phyloP scores from a whole-genome alignment of 805 yeast species.

The Wickerhamiella hasegawae region DNA sequence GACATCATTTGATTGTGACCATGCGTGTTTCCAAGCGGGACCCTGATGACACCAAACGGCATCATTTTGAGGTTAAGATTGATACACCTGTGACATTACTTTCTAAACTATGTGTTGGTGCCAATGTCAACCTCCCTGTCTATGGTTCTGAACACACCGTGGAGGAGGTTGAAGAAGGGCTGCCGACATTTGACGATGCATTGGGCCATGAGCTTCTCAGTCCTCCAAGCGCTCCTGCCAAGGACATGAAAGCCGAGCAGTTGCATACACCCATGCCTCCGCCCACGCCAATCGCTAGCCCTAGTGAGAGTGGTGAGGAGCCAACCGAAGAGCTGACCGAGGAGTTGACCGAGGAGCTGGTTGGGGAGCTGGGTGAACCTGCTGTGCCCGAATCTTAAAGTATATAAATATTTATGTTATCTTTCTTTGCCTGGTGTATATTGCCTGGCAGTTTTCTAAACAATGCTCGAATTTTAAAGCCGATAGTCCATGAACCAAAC shows the following conservation, averaged over 20 bases:
- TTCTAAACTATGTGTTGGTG: conserved; percentile 17
- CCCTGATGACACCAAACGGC: conserved; percentile 6
- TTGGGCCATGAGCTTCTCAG: conserved; percentile 14
- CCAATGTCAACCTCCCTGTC: conserved; percentile 18
- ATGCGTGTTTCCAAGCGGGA: conserved; percentile 13
- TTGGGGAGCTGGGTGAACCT: too few relatives aligned
- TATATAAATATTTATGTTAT: too few relatives aligned
- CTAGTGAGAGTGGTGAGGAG: too few relatives aligned
- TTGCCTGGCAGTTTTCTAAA: too few relatives aligned
- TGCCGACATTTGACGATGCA: conserved; percentile 18
- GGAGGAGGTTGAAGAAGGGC: conserved; percentile 7
- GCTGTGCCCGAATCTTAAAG: too few relatives aligned
- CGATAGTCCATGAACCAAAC: conserved; percentile 10
- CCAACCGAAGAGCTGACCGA: too few relatives aligned
- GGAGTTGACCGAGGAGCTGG: too few relatives aligned
- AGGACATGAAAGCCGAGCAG: not conserved
- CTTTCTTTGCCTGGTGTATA: too few relatives aligned
- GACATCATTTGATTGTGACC: conserved; percentile 14
- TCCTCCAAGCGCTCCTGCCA: conserved; percentile 1
- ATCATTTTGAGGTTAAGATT: conserved; percentile 15
- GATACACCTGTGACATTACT: conserved; percentile 15
- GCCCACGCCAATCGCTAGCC: too few relatives aligned
- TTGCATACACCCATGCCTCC: not conserved
- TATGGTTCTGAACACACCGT: conserved; percentile 9
- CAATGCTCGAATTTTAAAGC: not conserved